These are phyloP conservation scores for Collybia nuda DNA, from an alignment of 768 basidiomycete genomes.

Conservation along the genomic window DNA sequence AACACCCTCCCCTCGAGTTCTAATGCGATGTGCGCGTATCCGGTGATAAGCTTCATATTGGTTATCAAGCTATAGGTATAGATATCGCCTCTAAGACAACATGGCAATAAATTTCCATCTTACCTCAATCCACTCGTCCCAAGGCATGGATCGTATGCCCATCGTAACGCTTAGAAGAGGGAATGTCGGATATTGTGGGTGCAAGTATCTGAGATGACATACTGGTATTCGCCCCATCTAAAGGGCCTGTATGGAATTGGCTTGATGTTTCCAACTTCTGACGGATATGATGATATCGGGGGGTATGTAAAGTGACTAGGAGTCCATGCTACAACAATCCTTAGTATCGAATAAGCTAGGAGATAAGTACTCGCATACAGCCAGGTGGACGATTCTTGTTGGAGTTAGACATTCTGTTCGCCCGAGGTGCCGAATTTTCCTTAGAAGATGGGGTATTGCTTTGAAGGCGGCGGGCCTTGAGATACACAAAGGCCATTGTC, in stretches of 20 bases:
- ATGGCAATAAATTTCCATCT: slow-evolving; percentile 5
- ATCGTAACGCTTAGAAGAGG: slow-evolving; percentile 15
- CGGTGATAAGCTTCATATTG: slow-evolving; percentile 52
- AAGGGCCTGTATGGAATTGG: slow-evolving; percentile 70
- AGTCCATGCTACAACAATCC: slow-evolving; percentile 44
- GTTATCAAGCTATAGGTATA: slow-evolving; percentile 50
- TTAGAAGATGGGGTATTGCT: too few relatives aligned
- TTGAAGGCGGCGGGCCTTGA: too few relatives aligned
- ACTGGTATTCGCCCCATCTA: slow-evolving; percentile 64
- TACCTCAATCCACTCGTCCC: slow-evolving; percentile 75
- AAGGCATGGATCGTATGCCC: slow-evolving; percentile 47
- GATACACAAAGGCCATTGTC: too few relatives aligned
- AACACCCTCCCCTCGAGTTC: slow-evolving; percentile 46
- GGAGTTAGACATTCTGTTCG: too few relatives aligned
- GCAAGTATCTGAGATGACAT: slow-evolving; percentile 19
- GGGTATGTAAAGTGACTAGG: slow-evolving; percentile 55
- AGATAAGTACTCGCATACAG: too few relatives aligned
- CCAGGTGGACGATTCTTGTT: too few relatives aligned
- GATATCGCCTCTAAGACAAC: neutral
- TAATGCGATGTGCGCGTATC: slow-evolving; percentile 57
- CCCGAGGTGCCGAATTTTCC: too few relatives aligned
- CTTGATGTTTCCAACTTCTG: slow-evolving; percentile 41
- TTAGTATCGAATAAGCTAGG: too few relatives aligned
- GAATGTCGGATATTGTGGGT: neutral
- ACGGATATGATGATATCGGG: slow-evolving; percentile 36